These are phyloP conservation scores for Linum usitatissimum DNA, from an alignment of 345 rosid genomes.

Conservation along the genomic window DNA sequence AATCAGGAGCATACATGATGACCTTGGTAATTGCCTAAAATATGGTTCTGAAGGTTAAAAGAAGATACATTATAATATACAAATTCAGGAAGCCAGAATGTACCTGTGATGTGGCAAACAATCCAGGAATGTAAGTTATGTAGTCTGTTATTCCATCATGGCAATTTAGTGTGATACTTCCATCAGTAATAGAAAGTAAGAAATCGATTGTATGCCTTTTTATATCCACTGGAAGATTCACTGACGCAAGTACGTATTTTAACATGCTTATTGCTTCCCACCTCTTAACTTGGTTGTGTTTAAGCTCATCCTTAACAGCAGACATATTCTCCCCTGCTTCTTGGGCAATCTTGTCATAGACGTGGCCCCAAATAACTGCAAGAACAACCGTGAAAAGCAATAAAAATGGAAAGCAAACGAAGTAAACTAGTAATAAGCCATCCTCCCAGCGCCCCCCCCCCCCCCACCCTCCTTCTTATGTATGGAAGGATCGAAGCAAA, in stretches of 20 bases:
- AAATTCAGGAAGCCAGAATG: slow-evolving; percentile 12
- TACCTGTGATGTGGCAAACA: slow-evolving; percentile 66
- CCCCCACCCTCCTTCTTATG: no score
- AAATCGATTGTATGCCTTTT: slow-evolving; percentile 56
- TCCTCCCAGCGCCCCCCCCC: no score
- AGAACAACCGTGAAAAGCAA: slow-evolving; percentile 13
- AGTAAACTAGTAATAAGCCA: not conserved
- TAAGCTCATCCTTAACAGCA: slow-evolving; percentile 41
- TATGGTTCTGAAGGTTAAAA: slow-evolving; percentile 1
- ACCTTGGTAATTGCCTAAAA: slow-evolving; percentile 40
- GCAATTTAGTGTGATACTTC: slow-evolving; percentile 23
- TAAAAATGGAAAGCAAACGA: not conserved
- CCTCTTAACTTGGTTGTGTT: slow-evolving; percentile 39
- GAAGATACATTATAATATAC: slow-evolving; percentile 3
- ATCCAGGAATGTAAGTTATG: slow-evolving; percentile 42
- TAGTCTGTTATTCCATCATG: slow-evolving; percentile 34
- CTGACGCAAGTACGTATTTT: slow-evolving; percentile 48
- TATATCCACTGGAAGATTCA: slow-evolving; percentile 51
- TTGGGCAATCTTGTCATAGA: slow-evolving; percentile 36
- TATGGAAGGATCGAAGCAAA: no score
- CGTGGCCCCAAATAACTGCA: slow-evolving; percentile 59
- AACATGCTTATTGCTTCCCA: slow-evolving; percentile 81
- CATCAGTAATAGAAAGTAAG: slow-evolving; percentile 48
- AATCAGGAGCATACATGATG: slow-evolving; percentile 14
- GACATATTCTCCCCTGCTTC: slow-evolving; percentile 36